Evolutionary conservation across 2,329 filamentous ascomycete genomes (phyloP).

Genomic region (Arachnomyces sp.): DNA sequence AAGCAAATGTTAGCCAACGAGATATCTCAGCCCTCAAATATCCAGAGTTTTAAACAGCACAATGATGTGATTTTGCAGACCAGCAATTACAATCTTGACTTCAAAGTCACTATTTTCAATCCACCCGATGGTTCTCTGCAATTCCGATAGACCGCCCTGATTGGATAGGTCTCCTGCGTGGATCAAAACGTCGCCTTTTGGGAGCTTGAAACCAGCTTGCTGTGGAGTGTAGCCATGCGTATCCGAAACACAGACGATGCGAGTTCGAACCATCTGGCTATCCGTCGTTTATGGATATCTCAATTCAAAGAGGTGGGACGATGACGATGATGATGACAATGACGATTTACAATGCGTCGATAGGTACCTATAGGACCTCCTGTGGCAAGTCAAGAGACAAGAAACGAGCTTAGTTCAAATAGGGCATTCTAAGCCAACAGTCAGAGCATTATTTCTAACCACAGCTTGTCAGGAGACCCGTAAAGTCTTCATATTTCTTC

Average conservation of each 20-base stretch:
- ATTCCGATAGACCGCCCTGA: conserved; percentile 44
- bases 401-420: too few species aligned
- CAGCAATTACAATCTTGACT: conserved; percentile 49
- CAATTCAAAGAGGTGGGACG: background rate
- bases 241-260: conserved; percentile 54
- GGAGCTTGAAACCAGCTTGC: conserved; percentile 43
- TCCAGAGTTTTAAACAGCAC: background rate
- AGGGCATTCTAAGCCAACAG: too few species aligned
- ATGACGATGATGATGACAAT: background rate
- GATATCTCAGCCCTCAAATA: background rate
- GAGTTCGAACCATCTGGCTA: conserved; percentile 31
- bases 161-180: conserved; percentile 55
- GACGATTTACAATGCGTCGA: background rate
- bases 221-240: conserved; percentile 48
- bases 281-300: background rate
- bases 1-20: conserved; percentile 3
- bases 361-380: too few species aligned
- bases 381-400: too few species aligned
- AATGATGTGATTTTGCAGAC: conserved; percentile 22
- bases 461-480: too few species aligned
- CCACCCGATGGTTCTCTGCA: conserved; percentile 48
- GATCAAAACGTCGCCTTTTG: conserved; percentile 50
- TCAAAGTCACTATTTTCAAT: conserved; percentile 47
- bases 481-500: too few species aligned
- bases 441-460: too few species aligned